Conservation (phyloP, 257 asterid species). For the Nicotiana sylvestris region DNA sequence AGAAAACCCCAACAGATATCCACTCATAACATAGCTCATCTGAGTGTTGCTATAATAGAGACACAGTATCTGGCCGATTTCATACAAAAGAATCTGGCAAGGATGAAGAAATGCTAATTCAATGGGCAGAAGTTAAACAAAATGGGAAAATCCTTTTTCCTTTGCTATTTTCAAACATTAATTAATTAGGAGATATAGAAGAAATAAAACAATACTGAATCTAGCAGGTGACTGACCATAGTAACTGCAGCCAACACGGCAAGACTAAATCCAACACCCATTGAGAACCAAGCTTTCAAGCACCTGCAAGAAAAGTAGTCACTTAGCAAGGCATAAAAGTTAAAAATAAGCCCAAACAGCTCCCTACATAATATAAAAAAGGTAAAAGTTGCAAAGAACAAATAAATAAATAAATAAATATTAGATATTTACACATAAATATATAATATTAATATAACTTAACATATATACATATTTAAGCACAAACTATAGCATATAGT, state of each 20-base stretch:
- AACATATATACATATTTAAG: no score
- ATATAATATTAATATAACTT: no score
- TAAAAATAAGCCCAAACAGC: background rate
- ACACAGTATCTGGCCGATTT: conserved; percentile 36
- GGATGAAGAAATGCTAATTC: background rate
- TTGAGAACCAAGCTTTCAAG: conserved; percentile 67
- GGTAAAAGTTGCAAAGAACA: background rate
- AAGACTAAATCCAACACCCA: conserved; percentile 74
- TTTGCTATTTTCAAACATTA: background rate
- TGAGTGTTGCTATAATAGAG: conserved; percentile 29
- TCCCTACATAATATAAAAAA: background rate
- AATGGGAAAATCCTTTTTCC: background rate
- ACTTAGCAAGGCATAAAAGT: background rate
- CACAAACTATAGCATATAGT: background rate
- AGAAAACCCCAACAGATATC: conserved; percentile 37
- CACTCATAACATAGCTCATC: conserved; percentile 25
- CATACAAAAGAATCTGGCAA: conserved; percentile 56
- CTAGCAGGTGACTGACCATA: conserved; percentile 30
- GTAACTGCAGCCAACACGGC: conserved; percentile 57
- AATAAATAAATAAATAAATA: background rate
- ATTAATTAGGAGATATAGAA: background rate
- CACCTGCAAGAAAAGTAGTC: conserved; percentile 29
- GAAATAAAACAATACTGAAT: background rate
- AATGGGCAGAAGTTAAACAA: background rate
- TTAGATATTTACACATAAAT: no score